A percentile compares a stretch with the other conserved stretches of the same genome.
Evolutionary conservation across 257 asterid species (phyloP).

Genomic region (Solanum bulbocastanum): DNA sequence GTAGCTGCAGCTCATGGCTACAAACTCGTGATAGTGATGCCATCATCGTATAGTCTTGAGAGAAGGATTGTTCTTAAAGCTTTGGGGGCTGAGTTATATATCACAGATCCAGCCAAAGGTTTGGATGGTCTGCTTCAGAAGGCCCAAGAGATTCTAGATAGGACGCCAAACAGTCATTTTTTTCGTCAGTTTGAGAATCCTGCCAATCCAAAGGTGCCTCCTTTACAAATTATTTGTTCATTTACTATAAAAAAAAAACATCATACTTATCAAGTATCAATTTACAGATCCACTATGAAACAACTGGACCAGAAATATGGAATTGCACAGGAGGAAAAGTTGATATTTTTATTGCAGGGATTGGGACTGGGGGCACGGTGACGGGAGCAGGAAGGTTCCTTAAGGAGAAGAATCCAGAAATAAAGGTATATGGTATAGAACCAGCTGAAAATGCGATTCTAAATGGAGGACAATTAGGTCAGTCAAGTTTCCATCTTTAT

Average conservation of each 20-base stretch:
- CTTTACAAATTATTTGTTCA: not conserved
- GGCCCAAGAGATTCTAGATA: slow-evolving; percentile 25
- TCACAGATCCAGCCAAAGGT: slow-evolving; percentile 25
- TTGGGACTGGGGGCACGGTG: slow-evolving; percentile 46
- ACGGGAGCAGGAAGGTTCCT: slow-evolving; percentile 45
- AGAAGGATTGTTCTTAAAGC: slow-evolving; percentile 34
- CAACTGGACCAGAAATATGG: slow-evolving; percentile 53
- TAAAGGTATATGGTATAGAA: slow-evolving; percentile 36
- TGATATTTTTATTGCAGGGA: slow-evolving; percentile 30
- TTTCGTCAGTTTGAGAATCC: slow-evolving; percentile 33
- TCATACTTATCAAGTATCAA: not conserved
- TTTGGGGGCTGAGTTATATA: slow-evolving; percentile 32
- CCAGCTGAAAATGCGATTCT: slow-evolving; percentile 37
- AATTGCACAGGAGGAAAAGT: slow-evolving; percentile 23
- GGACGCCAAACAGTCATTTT: slow-evolving; percentile 25
- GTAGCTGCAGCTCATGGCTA: slow-evolving; percentile 34
- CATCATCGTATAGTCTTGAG: slow-evolving; percentile 26
- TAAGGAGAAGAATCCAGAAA: slow-evolving; percentile 1
- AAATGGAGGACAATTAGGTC: slow-evolving; percentile 29
- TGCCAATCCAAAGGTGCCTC: slow-evolving; percentile 32
- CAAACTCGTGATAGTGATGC: slow-evolving; percentile 34
- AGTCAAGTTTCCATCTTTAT: not conserved
- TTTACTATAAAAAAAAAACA: not conserved
- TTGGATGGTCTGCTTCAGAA: slow-evolving; percentile 15
- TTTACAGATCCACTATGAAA: slow-evolving; percentile 33